Percentiles rank a stretch among this genome's conserved stretches.
These are phyloP conservation scores for Sicyos edulis DNA, from an alignment of 306 rosid species.

Conservation along the genomic window DNA sequence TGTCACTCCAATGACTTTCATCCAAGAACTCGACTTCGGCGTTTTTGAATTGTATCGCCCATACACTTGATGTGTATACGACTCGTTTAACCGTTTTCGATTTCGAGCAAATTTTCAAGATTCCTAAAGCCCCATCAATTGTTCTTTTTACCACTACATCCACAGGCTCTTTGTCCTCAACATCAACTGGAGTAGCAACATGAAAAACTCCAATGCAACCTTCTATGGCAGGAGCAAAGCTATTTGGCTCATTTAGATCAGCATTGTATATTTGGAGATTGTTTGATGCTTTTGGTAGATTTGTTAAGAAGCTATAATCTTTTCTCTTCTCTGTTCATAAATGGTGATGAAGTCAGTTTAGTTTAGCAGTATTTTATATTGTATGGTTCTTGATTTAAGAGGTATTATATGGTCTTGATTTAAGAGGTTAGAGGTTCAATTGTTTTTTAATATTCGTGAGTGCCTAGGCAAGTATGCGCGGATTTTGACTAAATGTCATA, in stretches of 20 bases:
- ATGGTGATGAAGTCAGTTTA: too few species aligned
- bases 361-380: too few species aligned
- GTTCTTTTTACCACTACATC: constrained; percentile 38
- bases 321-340: not conserved
- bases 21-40: constrained; percentile 20
- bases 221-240: not conserved
- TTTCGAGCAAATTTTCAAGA: constrained; percentile 38
- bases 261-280: constrained; percentile 41
- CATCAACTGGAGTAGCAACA: constrained; percentile 11
- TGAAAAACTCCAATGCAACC: constrained; percentile 20
- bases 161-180: constrained; percentile 30
- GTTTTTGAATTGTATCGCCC: constrained; percentile 22
- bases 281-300: constrained; percentile 43
- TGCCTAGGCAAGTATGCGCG: too few species aligned
- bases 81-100: constrained; percentile 44
- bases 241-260: constrained; percentile 29
- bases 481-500: too few species aligned
- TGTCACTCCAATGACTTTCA: constrained; percentile 53
- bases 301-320: constrained; percentile 28
- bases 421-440: too few species aligned
- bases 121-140: constrained; percentile 45
- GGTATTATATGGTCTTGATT: too few species aligned
- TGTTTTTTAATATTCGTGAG: too few species aligned
- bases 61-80: constrained; percentile 49
- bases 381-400: too few species aligned